Evolutionary conservation across 192 early-diverging fungal genomes (phyloP).

Genomic region (Backusella sp.): DNA sequence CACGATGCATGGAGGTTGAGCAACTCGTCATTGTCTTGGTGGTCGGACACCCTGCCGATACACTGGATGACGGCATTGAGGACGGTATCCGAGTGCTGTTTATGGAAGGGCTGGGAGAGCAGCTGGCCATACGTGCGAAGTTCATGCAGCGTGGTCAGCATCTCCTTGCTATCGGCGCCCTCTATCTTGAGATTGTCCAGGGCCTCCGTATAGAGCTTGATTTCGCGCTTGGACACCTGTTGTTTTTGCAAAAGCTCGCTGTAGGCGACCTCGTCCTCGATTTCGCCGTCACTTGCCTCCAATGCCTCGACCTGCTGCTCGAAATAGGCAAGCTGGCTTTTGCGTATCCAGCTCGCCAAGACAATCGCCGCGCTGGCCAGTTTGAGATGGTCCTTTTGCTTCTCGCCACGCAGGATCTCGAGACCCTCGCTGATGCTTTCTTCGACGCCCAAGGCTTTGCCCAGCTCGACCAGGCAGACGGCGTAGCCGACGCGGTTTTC

Average conservation of each 20-base stretch:
- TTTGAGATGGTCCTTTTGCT: background rate
- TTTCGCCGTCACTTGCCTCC: conserved; percentile 10
- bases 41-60: background rate
- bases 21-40: conserved; percentile 15
- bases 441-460: conserved; percentile 20
- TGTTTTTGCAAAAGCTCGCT: conserved; percentile 17
- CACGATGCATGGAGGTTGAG: conserved; percentile 21
- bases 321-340: conserved; percentile 10
- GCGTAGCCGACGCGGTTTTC: conserved; percentile 38
- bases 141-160: background rate
- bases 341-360: conserved; percentile 12
- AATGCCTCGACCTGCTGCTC: conserved; percentile 13
- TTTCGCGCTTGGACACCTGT: conserved; percentile 16
- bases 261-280: conserved; percentile 18
- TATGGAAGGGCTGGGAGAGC: conserved; percentile 19
- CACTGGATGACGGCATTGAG: background rate
- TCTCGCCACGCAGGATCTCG: conserved; percentile 15
- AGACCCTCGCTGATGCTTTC: conserved; percentile 37
- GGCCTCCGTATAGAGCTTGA: conserved; percentile 24
- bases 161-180: background rate
- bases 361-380: conserved; percentile 10
- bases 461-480: conserved; percentile 31
- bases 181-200: background rate
- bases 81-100: background rate
- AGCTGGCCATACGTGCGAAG: conserved; percentile 21